Percentiles rank a stretch among this genome's conserved stretches.
Conservation (phyloP, 495 filamentous ascomycete genomes). For the Talaromyces liani region DNA sequence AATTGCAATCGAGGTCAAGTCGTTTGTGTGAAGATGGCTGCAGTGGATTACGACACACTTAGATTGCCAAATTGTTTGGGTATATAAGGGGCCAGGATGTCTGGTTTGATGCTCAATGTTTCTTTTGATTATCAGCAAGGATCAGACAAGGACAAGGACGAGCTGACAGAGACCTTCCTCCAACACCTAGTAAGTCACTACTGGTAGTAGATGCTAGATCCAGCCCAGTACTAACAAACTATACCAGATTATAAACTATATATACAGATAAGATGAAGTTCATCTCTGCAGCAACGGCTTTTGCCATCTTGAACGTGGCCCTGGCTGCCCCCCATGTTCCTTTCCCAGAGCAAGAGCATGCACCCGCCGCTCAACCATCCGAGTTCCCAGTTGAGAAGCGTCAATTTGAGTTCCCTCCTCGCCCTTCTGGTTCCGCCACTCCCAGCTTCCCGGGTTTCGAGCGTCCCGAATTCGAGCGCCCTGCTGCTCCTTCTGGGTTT, state of each 20-base stretch:
- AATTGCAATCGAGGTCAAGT: not conserved
- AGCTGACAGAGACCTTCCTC: not conserved
- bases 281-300: conserved; percentile 4
- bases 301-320: not conserved
- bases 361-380: not conserved
- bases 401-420: not conserved
- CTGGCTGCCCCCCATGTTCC: not conserved
- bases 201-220: not conserved
- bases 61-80: not conserved
- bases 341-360: not conserved
- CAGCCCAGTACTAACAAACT: not conserved
- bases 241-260: not conserved
- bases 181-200: not conserved
- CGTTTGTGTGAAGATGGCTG: not conserved
- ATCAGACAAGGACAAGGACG: not conserved
- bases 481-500: not conserved
- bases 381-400: not conserved
- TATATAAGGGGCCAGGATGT: not conserved
- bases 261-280: conserved; percentile 7
- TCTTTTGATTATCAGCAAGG: not conserved
- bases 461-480: not conserved
- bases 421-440: not conserved
- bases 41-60: not conserved
- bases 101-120: not conserved
- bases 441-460: not conserved